These are phyloP conservation scores for Nepenthes mirabilis DNA, from an alignment of 148 eudicot species.

Conservation along the genomic window DNA sequence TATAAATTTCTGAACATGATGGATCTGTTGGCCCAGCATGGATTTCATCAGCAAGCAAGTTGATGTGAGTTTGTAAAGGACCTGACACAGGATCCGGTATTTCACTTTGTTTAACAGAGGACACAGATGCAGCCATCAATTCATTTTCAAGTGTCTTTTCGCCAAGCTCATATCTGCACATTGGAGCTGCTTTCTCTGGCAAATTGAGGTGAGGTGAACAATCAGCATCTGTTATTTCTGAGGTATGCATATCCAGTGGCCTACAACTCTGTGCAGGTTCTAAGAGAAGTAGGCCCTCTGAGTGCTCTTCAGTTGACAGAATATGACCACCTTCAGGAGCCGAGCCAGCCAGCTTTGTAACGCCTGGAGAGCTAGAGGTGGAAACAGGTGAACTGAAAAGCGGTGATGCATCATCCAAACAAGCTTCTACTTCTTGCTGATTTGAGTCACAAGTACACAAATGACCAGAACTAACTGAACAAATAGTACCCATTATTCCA, in stretches of 20 bases:
- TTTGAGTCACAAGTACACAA: constrained; percentile 1
- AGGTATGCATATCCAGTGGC: neutral
- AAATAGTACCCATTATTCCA: neutral
- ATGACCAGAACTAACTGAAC: neutral
- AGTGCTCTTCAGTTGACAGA: constrained; percentile 11
- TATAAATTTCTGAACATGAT: constrained; percentile 14
- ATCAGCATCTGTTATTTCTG: neutral
- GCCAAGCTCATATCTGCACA: no score
- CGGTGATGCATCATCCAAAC: constrained; percentile 4
- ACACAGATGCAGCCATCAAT: neutral
- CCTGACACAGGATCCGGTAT: no score
- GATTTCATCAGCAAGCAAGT: neutral
- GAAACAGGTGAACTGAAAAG: neutral
- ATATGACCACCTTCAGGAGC: constrained; percentile 10
- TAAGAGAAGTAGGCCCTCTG: constrained; percentile 6
- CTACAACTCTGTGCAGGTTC: neutral
- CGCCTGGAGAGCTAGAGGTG: constrained; percentile 1
- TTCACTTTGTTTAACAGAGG: constrained; percentile 2
- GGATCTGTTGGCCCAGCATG: constrained; percentile 8
- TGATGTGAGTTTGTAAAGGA: neutral
- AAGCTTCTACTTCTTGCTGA: constrained; percentile 13
- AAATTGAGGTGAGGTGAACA: neutral
- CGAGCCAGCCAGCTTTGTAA: constrained; percentile 7
- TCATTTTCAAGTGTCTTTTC: neutral
- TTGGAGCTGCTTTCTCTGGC: no score